Conservation (phyloP, 1,284 basidiomycete species). For the Puccinia novopanici region DNA sequence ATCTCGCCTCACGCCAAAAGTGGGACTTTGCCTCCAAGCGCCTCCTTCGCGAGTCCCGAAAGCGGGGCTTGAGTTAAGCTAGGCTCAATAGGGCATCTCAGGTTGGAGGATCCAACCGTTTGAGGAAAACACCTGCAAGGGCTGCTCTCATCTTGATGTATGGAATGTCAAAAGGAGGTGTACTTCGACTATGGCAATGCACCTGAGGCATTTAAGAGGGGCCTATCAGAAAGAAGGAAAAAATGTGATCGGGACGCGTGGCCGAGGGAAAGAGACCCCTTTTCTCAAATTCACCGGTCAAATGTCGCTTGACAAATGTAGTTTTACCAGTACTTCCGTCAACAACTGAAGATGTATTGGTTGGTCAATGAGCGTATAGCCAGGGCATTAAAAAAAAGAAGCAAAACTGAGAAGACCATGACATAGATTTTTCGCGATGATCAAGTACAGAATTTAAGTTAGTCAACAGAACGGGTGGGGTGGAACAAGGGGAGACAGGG, state of each 20-base stretch:
- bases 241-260: not conserved
- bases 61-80: no score
- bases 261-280: constrained; percentile 64
- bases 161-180: constrained; percentile 92
- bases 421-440: not conserved
- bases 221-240: constrained; percentile 12
- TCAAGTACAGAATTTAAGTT: not conserved
- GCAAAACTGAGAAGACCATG: not conserved
- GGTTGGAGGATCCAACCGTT: no score
- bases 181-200: constrained; percentile 94
- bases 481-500: not conserved
- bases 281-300: constrained; percentile 99
- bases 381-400: not conserved
- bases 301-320: constrained; percentile 66
- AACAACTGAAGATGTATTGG: constrained; percentile 55
- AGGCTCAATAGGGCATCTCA: no score
- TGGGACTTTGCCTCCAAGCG: no score
- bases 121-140: no score
- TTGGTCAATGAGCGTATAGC: not conserved
- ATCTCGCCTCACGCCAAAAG: no score
- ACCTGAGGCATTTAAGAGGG: constrained; percentile 27
- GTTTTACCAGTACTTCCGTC: constrained; percentile 61
- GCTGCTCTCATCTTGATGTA: no score
- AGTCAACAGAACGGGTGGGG: not conserved
- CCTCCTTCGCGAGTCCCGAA: no score